phyloP scores from a whole-genome alignment of 805 yeast species.

The Wickerhamomyces chambardii region DNA sequence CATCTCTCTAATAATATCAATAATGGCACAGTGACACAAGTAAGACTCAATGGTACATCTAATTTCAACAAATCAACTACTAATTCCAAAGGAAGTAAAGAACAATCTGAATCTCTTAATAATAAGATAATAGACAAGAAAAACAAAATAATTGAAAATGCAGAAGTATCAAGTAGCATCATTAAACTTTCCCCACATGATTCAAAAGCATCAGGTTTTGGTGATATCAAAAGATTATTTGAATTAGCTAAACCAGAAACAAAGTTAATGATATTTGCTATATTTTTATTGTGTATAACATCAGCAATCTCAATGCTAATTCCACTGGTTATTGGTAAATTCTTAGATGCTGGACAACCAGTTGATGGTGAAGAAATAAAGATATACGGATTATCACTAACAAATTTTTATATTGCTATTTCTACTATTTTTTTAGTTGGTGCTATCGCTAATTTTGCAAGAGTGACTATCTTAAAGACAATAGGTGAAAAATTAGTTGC shows the following conservation, averaged over 20 bases:
- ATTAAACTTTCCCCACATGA: slow-evolving; percentile 20
- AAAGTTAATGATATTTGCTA: slow-evolving; percentile 48
- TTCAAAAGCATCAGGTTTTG: slow-evolving; percentile 23
- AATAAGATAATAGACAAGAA: background rate
- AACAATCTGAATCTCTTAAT: too few relatives aligned
- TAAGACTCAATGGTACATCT: too few relatives aligned
- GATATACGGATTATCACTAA: slow-evolving; percentile 50
- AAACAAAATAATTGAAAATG: background rate
- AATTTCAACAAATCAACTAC: too few relatives aligned
- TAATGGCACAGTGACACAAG: too few relatives aligned
- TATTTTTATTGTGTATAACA: slow-evolving; percentile 54
- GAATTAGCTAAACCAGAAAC: slow-evolving; percentile 49
- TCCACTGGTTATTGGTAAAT: slow-evolving; percentile 80
- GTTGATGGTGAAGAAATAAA: slow-evolving; percentile 19
- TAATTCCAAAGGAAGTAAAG: too few relatives aligned
- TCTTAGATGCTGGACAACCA: slow-evolving; percentile 47
- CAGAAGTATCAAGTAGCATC: background rate
- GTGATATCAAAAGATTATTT: slow-evolving; percentile 34
- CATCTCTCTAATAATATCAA: too few relatives aligned
- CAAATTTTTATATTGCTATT: slow-evolving; percentile 55
- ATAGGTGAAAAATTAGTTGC: slow-evolving; percentile 89
- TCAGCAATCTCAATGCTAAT: slow-evolving; percentile 76
- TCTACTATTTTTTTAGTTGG: slow-evolving; percentile 63
- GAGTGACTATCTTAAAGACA: slow-evolving; percentile 65
- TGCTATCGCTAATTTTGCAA: slow-evolving; percentile 70